These are phyloP conservation scores for Colletotrichum sp. DNA, from an alignment of 2,329 filamentous ascomycete species.

Conservation along the genomic window DNA sequence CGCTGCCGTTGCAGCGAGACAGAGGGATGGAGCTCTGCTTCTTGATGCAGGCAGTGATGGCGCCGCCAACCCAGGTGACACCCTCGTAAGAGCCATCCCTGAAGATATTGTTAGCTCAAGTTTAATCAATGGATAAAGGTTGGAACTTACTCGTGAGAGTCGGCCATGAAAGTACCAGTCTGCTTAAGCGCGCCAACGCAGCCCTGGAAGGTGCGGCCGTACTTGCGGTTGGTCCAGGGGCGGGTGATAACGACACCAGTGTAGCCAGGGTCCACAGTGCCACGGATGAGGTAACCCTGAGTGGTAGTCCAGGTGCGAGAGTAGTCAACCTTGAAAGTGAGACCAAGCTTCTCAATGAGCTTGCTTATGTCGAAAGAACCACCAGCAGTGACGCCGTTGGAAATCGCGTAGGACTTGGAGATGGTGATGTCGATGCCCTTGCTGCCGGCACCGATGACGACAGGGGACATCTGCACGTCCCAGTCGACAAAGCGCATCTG, in stretches of 20 bases:
- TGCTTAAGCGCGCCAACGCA: slow-evolving; percentile 3
- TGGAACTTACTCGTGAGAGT: slow-evolving; percentile 1
- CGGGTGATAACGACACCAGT: slow-evolving; percentile 10
- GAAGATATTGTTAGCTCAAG: neutral
- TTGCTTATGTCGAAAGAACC: neutral
- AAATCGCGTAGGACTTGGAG: slow-evolving; percentile 5
- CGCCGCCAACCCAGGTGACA: slow-evolving; percentile 4
- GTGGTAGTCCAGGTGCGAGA: slow-evolving; percentile 11
- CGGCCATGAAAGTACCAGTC: slow-evolving; percentile 16
- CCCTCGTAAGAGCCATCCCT: slow-evolving; percentile 10
- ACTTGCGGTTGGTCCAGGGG: slow-evolving; percentile 18
- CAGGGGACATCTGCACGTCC: slow-evolving; percentile 20
- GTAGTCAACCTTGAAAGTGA: neutral
- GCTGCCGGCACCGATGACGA: slow-evolving; percentile 7
- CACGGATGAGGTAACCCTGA: slow-evolving; percentile 1
- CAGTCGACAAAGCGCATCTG: slow-evolving; percentile 17
- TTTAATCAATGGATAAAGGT: neutral
- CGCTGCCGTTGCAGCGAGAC: neutral
- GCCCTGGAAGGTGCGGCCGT: slow-evolving; percentile 16
- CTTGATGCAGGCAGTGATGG: slow-evolving; percentile 10
- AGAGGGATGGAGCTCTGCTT: neutral
- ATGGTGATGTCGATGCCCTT: slow-evolving; percentile 14
- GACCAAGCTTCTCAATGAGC: slow-evolving; percentile 3
- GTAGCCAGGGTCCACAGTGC: slow-evolving; percentile 4
- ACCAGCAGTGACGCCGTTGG: neutral